Evolutionary conservation across 2,329 filamentous ascomycete genomes (phyloP), one percentile per base, ranked within the genome.

Genomic region (Helicocarpus griseus): DNA sequence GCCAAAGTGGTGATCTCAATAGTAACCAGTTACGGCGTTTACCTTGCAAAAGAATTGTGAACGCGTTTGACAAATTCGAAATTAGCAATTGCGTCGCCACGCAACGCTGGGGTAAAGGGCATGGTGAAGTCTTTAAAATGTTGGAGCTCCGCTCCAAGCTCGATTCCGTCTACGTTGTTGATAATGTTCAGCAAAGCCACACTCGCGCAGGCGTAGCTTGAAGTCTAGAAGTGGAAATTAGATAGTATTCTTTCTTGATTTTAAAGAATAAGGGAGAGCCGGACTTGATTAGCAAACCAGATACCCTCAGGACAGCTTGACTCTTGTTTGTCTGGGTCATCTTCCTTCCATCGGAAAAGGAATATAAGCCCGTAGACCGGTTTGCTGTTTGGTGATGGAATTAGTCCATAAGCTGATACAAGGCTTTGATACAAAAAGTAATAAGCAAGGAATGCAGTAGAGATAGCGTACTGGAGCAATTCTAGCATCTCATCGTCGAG

Each of bases 211-310:
- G 89, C 85, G 67, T 95, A 95, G 51, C 80, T 77, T 0, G 82
- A 85, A 1, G 87, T 89, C 84, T 91, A 55, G 11, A 17, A 28
- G 4, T 9, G 8, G 24, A 31, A n/a, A 26, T 29, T 35, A 48
- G 36, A 35, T 9, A 11, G 36, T 50, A 8, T 36, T 21, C 5
- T 40, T 48, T 38, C 17, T 19, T 40, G 22, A 8, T 39, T 51
- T 24, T 45, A 19, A 40, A 44, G 5, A 8, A 5, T 11, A 28
- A 28, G 9, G 22, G 60, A 9, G 26, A 44, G 19, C 7, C 71
- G 19, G 64, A 87, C 85, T 72, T 95, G 91, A 62, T 96, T 96
- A 26, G 90, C 89, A 66, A 96, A 97, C 91, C 93, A 98, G 17
- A 97, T 74, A 28, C 81, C 72, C 2, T 80, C 72, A 0, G 83